Evolutionary conservation across 441 rosid genomes (phyloP), one percentile per base, ranked within the genome.

Genomic region (Syzygium malaccense): DNA sequence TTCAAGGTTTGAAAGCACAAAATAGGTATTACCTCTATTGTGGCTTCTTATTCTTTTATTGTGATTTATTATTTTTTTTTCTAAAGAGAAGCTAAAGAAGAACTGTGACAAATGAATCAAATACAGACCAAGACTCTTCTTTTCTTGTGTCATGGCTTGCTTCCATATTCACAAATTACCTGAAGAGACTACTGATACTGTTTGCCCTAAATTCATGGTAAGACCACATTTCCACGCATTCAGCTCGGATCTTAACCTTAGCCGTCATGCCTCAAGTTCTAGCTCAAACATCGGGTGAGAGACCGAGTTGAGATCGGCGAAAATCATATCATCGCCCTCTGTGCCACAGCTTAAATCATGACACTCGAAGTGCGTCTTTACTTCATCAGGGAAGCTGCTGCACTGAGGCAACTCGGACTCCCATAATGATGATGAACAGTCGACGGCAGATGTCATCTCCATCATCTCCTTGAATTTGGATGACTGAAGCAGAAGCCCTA

Each of bases 311-410:
- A 96, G 93, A 80, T 94, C 96, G 68, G 95, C 93, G 41, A 95
- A 96, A 18, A 95, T 86, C 33, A 90, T 86, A 32, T 95, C 93
- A 57, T 90, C 89, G 25, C 92, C 96, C 8, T 89, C 96, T 66
- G 91, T 93, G 48, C 88, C 91, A 37, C 86, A 91, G 90, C 90
- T 92, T 8, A 93, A 89, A 49, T 96, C 96, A 87, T 94, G 98
- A 86, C 94, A 92, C 60, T 92, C 96, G 49, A 96, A 96, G 78
- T 93, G 95, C 15, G 96, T 95, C 84, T 93, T 98, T 3, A 95
- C 91, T 32, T 96, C 97, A n/a, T 95, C 94, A 0, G 98, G 98
- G 88, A 96, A 95, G 88, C 94, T 93, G 88, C 94, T 93, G 89
- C 95, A 93, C 71, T 91, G 95, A 10, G 91, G 88, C n/a, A 88